Base-by-base conservation (phyloP, 345 rosid genomes). In the Pugionium dolabratum region DNA sequence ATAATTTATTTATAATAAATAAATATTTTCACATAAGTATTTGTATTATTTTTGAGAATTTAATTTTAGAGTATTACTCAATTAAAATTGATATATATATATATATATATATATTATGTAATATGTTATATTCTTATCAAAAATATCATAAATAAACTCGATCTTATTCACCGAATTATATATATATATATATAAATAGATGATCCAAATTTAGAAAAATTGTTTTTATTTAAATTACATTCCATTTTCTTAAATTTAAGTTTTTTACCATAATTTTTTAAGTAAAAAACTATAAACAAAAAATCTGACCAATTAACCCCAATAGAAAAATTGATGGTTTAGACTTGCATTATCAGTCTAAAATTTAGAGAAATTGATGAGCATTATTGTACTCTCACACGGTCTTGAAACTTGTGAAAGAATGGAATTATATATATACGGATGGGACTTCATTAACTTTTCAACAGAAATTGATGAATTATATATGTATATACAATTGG, bases 401-500 rank as follows among this genome's bases (percentile, higher is more conserved):
- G 7, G 57, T 62, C 44, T 72, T 72, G 72, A 67, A 37, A 66
- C 72, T 73, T 73, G 67, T 45, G 62, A 59, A 59, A 41, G 30
- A 50, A 59, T 58, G 32, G 50, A 43, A 58, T 51, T 72, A 10
- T 58, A 9, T 56, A 47, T 36, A 11, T 27, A 41, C 29, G 36
- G 43, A 30, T 31, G 31, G 55, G 42, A 26, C 35, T 58, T 65
- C 54, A 66, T 72, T 66, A 44, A 35, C 7, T 59, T 57, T 34
- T 45, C 66, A 30, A 5, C 26, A 59, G 56, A 51, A 44, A 65
- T 65, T 7, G 37, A n/a, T 50, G 53, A 50, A 4, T 9, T 30
- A 9, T 53, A 5, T 45, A 45, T 37, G 18, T 30, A 39, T 54
- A 32, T 18, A 18, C 18, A 30, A 56, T 71, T 46, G 46, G 28